Percentiles rank a stretch among this genome's conserved stretches.
These are phyloP conservation scores for Paramyrothecium roridum DNA, from an alignment of 2,329 filamentous ascomycete genomes.

Conservation along the genomic window DNA sequence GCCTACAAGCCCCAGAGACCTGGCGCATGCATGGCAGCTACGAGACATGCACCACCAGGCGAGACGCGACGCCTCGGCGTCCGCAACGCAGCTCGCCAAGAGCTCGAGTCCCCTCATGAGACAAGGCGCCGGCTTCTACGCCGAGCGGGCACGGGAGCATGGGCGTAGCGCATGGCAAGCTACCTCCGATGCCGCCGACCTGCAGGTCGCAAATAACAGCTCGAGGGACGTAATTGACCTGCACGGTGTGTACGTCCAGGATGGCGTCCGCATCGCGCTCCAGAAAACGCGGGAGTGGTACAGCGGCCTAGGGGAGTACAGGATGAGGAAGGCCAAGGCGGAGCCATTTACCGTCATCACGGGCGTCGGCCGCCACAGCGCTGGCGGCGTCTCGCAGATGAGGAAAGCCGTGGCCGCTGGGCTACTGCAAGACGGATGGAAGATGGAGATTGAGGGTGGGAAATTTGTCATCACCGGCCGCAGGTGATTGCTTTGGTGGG, in stretches of 20 bases:
- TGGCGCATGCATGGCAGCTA: slow-evolving; percentile 22
- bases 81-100: slow-evolving; percentile 38
- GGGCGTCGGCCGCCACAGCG: slow-evolving; percentile 75
- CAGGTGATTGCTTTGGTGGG: slow-evolving; percentile 16
- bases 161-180: slow-evolving; percentile 54
- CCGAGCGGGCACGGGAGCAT: slow-evolving; percentile 65
- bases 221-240: slow-evolving; percentile 64
- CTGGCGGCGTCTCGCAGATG: slow-evolving; percentile 70
- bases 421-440: slow-evolving; percentile 79
- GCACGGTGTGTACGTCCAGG: slow-evolving; percentile 77
- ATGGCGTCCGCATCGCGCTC: slow-evolving; percentile 76
- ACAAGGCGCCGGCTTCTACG: slow-evolving; percentile 74
- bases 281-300: slow-evolving; percentile 72
- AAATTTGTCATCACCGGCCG: slow-evolving; percentile 67
- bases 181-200: slow-evolving; percentile 66
- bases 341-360: slow-evolving; percentile 72
- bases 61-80: slow-evolving; percentile 25
- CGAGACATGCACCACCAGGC: slow-evolving; percentile 24
- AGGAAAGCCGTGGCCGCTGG: slow-evolving; percentile 77
- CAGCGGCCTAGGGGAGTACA: slow-evolving; percentile 65
- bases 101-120: slow-evolving; percentile 72
- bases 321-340: slow-evolving; percentile 44
- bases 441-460: slow-evolving; percentile 68
- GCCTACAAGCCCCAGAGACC: slow-evolving; percentile 10
- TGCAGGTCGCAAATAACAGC: slow-evolving; percentile 67